Base-by-base conservation (phyloP, 2,329 filamentous ascomycete species). In the Nemania diffusa region DNA sequence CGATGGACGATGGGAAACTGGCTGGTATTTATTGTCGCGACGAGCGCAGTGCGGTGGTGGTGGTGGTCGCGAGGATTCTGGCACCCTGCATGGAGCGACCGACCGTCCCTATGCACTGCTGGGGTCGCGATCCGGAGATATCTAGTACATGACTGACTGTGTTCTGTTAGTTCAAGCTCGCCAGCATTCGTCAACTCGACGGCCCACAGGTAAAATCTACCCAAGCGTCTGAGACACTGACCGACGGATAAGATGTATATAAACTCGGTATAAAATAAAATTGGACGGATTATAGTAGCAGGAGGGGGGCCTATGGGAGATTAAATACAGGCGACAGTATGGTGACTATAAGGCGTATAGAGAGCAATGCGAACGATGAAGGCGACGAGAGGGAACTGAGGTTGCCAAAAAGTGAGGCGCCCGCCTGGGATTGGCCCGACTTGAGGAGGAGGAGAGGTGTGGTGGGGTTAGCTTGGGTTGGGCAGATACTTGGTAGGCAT, bases 131-230 rank as follows among this genome's bases (percentile, higher is more conserved):
- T 71, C 70, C 67, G 69, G 48, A 57, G 40, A 60, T 72, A 70
- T 70, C 77, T 80, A 80, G 77, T 76, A 78, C 79, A 81, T 81
- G 73, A 73, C 78, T 75, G 74, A 20, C n/a, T 46, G 20, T 78
- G 73, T 62, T 64, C 62, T 65, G 69, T 73, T 67, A 75, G 78
- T 74, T 58, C 50, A 60, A 74, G 69, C 70, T 69, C 62, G 51
- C 59, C 50, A 63, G 66, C 37, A 52, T 53, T 53, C 34, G 70
- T 57, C 56, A 42, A 61, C 64, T 61, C 61, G 37, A 60, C 46
- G 52, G 57, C 64, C 67, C 51, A 66, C 56, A 64, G 64, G 65
- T 26, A 34, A 46, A 65, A 58, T 62, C 61, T 67, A 65, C 65
- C 66, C 56, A 65, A 69, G 69, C 64, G 24, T 9, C 42, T 40